phyloP scores from a whole-genome alignment of 768 basidiomycete species.

The Lentinula aciculospora region DNA sequence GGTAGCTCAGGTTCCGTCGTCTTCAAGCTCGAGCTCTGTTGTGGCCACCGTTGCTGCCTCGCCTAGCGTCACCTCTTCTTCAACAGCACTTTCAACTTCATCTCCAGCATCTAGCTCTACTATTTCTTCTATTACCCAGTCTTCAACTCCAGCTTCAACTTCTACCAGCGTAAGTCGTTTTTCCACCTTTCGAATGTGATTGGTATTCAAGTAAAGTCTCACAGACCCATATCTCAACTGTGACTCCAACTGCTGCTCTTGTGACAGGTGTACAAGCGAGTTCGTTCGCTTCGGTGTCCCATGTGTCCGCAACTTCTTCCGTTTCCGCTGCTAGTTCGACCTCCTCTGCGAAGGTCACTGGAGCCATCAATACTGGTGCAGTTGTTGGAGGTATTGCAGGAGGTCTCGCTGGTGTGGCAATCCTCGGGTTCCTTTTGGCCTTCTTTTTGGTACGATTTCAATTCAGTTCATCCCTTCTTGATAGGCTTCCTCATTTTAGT shows the following conservation, averaged over 20 bases:
- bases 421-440: not conserved
- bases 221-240: slow-evolving; percentile 1
- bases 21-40: not conserved
- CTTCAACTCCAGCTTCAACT: not conserved
- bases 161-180: not conserved
- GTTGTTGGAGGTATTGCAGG: slow-evolving; percentile 7
- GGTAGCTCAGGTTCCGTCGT: not conserved
- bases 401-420: slow-evolving; percentile 1
- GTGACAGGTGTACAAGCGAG: not conserved
- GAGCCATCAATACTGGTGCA: slow-evolving; percentile 6
- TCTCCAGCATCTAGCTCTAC: not conserved
- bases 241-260: not conserved
- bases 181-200: not conserved
- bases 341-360: not conserved
- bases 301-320: not conserved
- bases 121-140: not conserved
- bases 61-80: not conserved
- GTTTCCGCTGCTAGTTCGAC: not conserved
- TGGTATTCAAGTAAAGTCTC: not conserved
- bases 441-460: not conserved
- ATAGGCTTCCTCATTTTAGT: not conserved
- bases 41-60: not conserved
- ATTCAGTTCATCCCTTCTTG: no score
- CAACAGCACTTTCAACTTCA: not conserved
- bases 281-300: not conserved